Percentiles rank a stretch among this genome's conserved stretches.
phyloP scores from a whole-genome alignment of 2,329 filamentous ascomycete genomes.

The Geoglossum cookeanum region DNA sequence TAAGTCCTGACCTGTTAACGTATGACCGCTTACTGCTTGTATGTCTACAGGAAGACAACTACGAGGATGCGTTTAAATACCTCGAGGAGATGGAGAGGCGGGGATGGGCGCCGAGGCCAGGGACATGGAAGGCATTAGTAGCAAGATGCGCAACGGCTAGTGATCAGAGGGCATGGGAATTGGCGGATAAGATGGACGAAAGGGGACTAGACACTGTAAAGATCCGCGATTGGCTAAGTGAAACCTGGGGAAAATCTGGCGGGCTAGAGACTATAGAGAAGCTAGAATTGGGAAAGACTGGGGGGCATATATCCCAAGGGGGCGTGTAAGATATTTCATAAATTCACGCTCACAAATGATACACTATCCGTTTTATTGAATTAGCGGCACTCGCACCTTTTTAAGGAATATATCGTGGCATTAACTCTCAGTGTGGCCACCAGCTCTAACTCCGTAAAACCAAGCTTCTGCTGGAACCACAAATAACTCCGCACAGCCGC shows the following conservation, averaged over 20 bases:
- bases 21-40: conserved; percentile 43
- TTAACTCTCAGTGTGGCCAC: too few species aligned
- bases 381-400: too few species aligned
- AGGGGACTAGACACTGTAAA: conserved; percentile 6
- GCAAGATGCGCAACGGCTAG: conserved; percentile 11
- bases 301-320: too few species aligned
- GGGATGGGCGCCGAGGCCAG: conserved; percentile 13
- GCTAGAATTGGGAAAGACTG: too few species aligned
- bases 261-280: too few species aligned
- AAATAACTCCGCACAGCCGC: background rate
- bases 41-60: conserved; percentile 26
- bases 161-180: conserved; percentile 17
- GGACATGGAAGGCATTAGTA: conserved; percentile 19
- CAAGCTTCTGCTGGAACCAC: too few species aligned
- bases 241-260: conserved; percentile 5
- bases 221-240: conserved; percentile 1
- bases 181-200: conserved; percentile 16
- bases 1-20: conserved; percentile 36
- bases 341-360: too few species aligned
- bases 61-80: conserved; percentile 30
- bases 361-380: too few species aligned
- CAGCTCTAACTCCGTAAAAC: too few species aligned
- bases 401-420: too few species aligned
- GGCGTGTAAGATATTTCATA: too few species aligned
- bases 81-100: conserved; percentile 28